Percentiles rank a stretch among this genome's conserved stretches.
Evolutionary conservation across 2,329 filamentous ascomycete genomes (phyloP).

Genomic region (Diaporthe helianthi): DNA sequence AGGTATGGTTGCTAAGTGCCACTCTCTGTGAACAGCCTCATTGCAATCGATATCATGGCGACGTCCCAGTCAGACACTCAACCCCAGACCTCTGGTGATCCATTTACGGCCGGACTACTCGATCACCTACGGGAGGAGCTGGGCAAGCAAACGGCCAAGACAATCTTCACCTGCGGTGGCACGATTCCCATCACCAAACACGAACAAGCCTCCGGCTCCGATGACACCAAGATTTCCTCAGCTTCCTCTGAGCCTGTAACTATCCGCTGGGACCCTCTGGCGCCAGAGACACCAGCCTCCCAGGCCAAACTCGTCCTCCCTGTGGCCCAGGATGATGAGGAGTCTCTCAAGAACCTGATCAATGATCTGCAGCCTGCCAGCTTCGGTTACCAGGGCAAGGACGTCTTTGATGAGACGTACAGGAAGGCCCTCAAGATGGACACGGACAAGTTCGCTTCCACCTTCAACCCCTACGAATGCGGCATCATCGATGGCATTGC

Average conservation of each 20-base stretch:
- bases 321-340: slow-evolving; percentile 3
- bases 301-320: slow-evolving; percentile 36
- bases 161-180: slow-evolving; percentile 33
- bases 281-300: not conserved
- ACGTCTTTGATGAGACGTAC: slow-evolving; percentile 59
- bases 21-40: not conserved
- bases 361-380: slow-evolving; percentile 51
- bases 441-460: slow-evolving; percentile 51
- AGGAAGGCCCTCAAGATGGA: slow-evolving; percentile 62
- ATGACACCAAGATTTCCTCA: not conserved
- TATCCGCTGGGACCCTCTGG: slow-evolving; percentile 37
- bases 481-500: slow-evolving; percentile 60
- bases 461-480: slow-evolving; percentile 57
- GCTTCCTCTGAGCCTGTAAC: slow-evolving; percentile 13
- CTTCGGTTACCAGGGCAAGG: slow-evolving; percentile 53
- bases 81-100: not conserved
- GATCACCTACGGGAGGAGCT: not conserved
- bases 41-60: not conserved
- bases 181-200: slow-evolving; percentile 28
- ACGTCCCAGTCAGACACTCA: not conserved
- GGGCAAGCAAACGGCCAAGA: not conserved
- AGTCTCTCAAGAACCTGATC: slow-evolving; percentile 39
- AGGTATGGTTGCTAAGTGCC: not conserved
- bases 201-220: not conserved
- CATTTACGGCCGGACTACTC: not conserved